Percentiles rank a stretch among this genome's conserved stretches.
These are phyloP conservation scores for Eragrostis curvula DNA, from an alignment of 176 grass and related monocot species.

Conservation along the genomic window DNA sequence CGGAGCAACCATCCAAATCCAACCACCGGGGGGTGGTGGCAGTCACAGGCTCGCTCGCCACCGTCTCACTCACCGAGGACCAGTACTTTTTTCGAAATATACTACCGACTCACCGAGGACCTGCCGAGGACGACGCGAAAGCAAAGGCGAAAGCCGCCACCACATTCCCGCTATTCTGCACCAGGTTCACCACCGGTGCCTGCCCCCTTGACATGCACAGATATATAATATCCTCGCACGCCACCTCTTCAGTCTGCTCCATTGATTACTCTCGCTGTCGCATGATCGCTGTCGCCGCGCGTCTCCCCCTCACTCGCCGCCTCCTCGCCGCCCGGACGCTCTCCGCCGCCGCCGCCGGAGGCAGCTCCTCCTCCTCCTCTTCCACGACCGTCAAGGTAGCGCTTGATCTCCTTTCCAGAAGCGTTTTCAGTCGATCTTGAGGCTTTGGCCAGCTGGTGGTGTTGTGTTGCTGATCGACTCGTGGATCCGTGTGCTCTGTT, in stretches of 20 bases:
- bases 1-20: background rate
- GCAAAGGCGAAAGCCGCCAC: background rate
- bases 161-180: background rate
- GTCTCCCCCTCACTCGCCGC: background rate
- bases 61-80: too few species aligned
- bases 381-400: conserved; percentile 1
- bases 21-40: background rate
- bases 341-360: background rate
- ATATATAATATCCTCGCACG: background rate
- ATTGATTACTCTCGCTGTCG: background rate
- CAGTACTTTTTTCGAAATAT: too few species aligned
- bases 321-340: conserved; percentile 25
- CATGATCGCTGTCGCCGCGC: background rate
- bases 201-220: background rate
- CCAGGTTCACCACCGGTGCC: background rate
- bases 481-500: conserved; percentile 30
- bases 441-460: background rate
- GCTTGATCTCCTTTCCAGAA: too few species aligned
- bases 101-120: too few species aligned
- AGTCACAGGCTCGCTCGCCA: background rate
- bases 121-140: background rate
- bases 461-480: background rate
- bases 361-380: background rate
- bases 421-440: background rate
- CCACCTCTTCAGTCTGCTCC: background rate